Base-by-base conservation (phyloP, 2,329 filamentous ascomycete species). In the Aspergillus ochraceoroseus region DNA sequence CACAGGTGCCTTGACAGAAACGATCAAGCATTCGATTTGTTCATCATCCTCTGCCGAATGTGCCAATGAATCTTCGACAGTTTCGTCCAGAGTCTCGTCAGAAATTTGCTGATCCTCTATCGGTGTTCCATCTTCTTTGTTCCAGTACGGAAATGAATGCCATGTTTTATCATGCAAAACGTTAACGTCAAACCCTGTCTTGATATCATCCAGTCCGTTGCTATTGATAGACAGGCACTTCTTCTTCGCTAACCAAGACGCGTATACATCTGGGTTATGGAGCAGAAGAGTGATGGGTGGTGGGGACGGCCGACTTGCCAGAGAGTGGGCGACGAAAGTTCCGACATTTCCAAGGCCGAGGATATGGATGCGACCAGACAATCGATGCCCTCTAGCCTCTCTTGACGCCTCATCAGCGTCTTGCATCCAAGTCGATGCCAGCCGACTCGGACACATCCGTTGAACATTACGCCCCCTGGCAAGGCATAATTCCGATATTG, bases 311-410 rank as follows among this genome's bases (percentile, higher is more conserved):
- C 7, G 85, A 83, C 7, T 74, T 70, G 14, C 76, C 59, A 94
- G 68, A 14, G 77, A 77, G 57, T 82, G 80, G 22, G 87, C 87
- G 46, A 87, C 79, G 13, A 94, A 75, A 31, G 79, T 79, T 9
- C 87, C 87, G 6, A 94, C 71, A 56, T 86, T 90, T 18, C 87
- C 87, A 4, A 83, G 59, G 4, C 88, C 88, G 4, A 94, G 67
- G 37, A 94, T 72, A 56, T 89, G 78, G 35, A 54, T 54, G 35
- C 49, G 49, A 44, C 69, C 63, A 5, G 60, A 61, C 26, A 64
- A 41, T 22, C 50, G 49, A 22, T 44, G 45, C 12, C 46, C 52
- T 11, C 45, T 41, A n/a, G 49, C 40, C 8, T 50, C 47, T 18
- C 35, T 35, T 5, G 54, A 47, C 32, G 46, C 25, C 18, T 59